These are phyloP conservation scores for Tylopilus sp. DNA, from an alignment of 768 basidiomycete genomes.

Conservation along the genomic window DNA sequence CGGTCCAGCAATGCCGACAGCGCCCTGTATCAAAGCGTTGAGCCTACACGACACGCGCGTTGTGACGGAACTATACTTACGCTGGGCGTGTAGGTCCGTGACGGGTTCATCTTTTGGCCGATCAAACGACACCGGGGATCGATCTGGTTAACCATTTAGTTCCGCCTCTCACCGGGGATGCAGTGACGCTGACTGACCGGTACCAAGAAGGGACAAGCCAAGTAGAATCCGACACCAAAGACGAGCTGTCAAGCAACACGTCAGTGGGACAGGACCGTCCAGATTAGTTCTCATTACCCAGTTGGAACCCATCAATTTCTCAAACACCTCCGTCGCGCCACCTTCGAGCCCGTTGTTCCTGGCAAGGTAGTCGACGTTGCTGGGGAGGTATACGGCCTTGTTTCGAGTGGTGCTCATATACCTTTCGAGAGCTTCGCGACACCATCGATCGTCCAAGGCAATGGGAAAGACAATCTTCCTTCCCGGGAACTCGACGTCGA, in stretches of 20 bases:
- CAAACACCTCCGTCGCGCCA: too few relatives aligned
- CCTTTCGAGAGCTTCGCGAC: conserved; percentile 46
- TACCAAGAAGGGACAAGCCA: conserved; percentile 61
- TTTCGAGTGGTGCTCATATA: conserved; percentile 53
- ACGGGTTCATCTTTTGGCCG: conserved; percentile 76
- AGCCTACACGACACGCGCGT: background rate
- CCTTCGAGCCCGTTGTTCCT: too few relatives aligned
- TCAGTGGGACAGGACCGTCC: background rate
- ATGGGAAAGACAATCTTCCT: conserved; percentile 60
- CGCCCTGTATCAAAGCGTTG: conserved; percentile 40
- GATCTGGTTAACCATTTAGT: conserved; percentile 33
- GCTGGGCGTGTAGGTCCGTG: conserved; percentile 60
- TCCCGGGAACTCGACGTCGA: conserved; percentile 43
- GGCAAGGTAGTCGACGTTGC: too few relatives aligned
- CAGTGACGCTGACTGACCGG: conserved; percentile 38
- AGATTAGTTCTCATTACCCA: too few relatives aligned
- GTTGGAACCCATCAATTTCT: too few relatives aligned
- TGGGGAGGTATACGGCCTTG: too few relatives aligned
- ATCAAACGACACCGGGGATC: conserved; percentile 56
- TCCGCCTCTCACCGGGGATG: too few relatives aligned
- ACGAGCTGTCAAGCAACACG: conserved; percentile 43
- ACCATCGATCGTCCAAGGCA: conserved; percentile 48
- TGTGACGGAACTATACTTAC: conserved; percentile 31
- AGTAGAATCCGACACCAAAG: conserved; percentile 60
- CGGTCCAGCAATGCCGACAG: conserved; percentile 66